Evolutionary conservation across 768 basidiomycete species (phyloP).

Genomic region (Collybia mongolica): DNA sequence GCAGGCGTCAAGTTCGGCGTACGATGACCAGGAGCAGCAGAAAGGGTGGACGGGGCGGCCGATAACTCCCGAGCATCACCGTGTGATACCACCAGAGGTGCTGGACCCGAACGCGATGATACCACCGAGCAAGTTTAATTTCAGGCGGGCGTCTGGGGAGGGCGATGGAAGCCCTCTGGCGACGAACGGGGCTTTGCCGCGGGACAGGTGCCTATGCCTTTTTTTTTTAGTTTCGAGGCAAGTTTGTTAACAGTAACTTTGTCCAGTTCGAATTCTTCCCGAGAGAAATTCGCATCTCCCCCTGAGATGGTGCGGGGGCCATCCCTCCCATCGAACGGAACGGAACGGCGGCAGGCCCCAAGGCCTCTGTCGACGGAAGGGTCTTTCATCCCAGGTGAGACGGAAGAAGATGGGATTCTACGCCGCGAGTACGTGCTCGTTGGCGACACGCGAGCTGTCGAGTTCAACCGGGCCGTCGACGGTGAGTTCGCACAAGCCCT

Average conservation of each 20-base stretch:
- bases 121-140: conserved; percentile 79
- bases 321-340: conserved; percentile 11
- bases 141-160: conserved; percentile 39
- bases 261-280: conserved; percentile 18
- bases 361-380: conserved; percentile 52
- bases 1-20: conserved; percentile 20
- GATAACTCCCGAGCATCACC: conserved; percentile 69
- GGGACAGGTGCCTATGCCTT: conserved; percentile 21
- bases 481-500: conserved; percentile 48
- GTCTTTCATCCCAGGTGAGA: conserved; percentile 78
- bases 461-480: conserved; percentile 90
- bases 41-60: conserved; percentile 36
- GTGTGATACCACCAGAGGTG: conserved; percentile 75
- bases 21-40: conserved; percentile 26
- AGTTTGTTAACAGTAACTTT: background rate
- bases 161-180: conserved; percentile 20
- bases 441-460: conserved; percentile 84
- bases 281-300: conserved; percentile 19
- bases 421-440: conserved; percentile 93
- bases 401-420: conserved; percentile 78
- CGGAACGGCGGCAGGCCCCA: conserved; percentile 14
- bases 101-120: conserved; percentile 80
- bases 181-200: conserved; percentile 18
- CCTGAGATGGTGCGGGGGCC: conserved; percentile 22
- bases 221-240: background rate